Percentiles rank a stretch among this genome's conserved stretches.
Evolutionary conservation across 768 basidiomycete species (phyloP).

Genomic region (Suillus luteus): DNA sequence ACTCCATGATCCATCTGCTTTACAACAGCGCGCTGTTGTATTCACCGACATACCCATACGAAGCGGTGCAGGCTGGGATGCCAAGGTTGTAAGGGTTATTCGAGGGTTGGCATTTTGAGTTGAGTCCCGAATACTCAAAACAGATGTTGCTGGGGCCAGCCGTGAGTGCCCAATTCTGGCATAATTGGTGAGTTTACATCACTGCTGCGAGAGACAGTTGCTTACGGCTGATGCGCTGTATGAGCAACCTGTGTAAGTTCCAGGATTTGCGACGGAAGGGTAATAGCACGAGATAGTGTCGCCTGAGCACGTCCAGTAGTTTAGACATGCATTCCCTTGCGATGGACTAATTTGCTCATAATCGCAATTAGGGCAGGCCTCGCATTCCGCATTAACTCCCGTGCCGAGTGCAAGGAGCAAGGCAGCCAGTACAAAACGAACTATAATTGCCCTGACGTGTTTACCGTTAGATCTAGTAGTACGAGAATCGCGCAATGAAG

Average conservation of each 20-base stretch:
- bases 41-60: conserved; percentile 2
- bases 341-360: not conserved
- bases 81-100: conserved; percentile 9
- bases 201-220: not conserved
- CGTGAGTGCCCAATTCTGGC: not conserved
- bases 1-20: not conserved
- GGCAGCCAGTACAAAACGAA: not conserved
- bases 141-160: not conserved
- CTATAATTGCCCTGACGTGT: not conserved
- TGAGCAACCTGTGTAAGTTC: not conserved
- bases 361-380: conserved; percentile 5
- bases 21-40: not conserved
- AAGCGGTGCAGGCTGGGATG: conserved; percentile 1
- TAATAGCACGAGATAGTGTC: conserved; percentile 2
- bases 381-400: not conserved
- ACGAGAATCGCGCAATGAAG: not conserved
- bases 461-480: not conserved
- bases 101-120: not conserved
- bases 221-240: not conserved
- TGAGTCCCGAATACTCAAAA: not conserved
- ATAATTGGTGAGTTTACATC: not conserved
- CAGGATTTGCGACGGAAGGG: conserved; percentile 5
- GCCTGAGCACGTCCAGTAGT: conserved; percentile 5
- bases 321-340: conserved; percentile 4
- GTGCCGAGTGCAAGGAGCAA: not conserved